Evolutionary conservation across 2,329 filamentous ascomycete genomes (phyloP), one percentile per base, ranked within the genome.

Genomic region (Trichoderma oligosporum): DNA sequence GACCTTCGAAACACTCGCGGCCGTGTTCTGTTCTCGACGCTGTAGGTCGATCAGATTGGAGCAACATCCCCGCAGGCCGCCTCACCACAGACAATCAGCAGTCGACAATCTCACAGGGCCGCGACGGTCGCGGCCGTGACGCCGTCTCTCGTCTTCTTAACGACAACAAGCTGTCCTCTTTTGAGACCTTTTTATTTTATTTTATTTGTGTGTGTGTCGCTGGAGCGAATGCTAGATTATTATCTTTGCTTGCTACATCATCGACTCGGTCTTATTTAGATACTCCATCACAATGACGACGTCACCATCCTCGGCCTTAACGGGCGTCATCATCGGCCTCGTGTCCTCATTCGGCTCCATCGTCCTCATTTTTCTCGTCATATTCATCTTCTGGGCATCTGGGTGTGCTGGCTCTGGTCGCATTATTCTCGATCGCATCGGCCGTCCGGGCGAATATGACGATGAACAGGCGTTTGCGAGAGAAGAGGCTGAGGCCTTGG

Each of bases 311-410:
- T 78, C 77, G 27, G 78, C 78, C 65, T 71, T 85, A 63, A 85
- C 83, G 62, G 93, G 93, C 71, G 89, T 97, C 67, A 82, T 97
- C 73, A 97, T 99, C 71, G 94, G 93, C 64, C 85, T 99, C 69
- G 81, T 97, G 61, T 96, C 92, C 36, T 95, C 93, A 12, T 93
- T 97, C 73, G 93, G 91, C 61, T 96, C 92, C 36, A 93, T 93
- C 42, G 83, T 89, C 29, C 78, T 97, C 58, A 91, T 96, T 61
- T 87, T 89, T 58, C 72, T 95, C 61, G 76, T 94, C 68, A 85
- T 97, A 70, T 97, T 96, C 74, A 94, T 97, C 76, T 94, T 97
- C 74, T 85, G 89, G 74, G 95, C 95, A 72, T 73, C 72, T 4
- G 72, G 72, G 54, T 74, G 72, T 60, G 97, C 93, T 35, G 84